Evolutionary conservation across 1,284 basidiomycete genomes (phyloP).

Genomic region (Tylopilus orsonianus): DNA sequence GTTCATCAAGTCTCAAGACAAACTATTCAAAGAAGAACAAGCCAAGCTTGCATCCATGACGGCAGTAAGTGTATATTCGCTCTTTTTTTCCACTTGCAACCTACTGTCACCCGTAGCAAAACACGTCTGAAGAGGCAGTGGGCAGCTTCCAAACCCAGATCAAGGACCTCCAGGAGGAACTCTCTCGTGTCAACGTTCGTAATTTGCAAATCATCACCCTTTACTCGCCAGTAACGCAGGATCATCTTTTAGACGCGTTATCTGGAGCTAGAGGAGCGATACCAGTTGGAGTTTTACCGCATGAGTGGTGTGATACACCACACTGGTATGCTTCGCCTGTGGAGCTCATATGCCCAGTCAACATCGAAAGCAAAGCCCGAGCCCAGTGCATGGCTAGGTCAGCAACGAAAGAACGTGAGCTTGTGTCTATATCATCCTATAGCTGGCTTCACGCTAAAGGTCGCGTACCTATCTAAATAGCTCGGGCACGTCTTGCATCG

Average conservation of each 20-base stretch:
- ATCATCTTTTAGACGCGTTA: constrained; percentile 45
- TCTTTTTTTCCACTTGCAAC: background rate
- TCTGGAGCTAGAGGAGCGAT: constrained; percentile 57
- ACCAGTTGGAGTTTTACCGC: constrained; percentile 75
- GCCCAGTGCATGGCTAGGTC: constrained; percentile 59
- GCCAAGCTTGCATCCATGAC: constrained; percentile 42
- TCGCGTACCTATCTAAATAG: constrained; percentile 12
- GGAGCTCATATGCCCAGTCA: constrained; percentile 47
- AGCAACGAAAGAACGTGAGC: constrained; percentile 56
- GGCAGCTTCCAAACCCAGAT: constrained; percentile 69
- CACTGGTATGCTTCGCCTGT: constrained; percentile 62
- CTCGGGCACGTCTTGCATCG: constrained; percentile 31
- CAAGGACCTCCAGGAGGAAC: constrained; percentile 68
- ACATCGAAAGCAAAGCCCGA: constrained; percentile 40
- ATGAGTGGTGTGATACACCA: constrained; percentile 77
- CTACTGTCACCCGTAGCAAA: constrained; percentile 36
- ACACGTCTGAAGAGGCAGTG: constrained; percentile 70
- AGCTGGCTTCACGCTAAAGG: constrained; percentile 6
- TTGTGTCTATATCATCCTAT: background rate
- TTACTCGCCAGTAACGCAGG: background rate
- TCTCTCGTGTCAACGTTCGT: constrained; percentile 59
- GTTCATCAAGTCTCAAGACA: constrained; percentile 94
- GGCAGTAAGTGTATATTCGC: constrained; percentile 17
- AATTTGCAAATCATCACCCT: background rate
- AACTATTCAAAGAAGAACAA: constrained; percentile 78